Percentiles rank a stretch among this genome's conserved stretches.
These are phyloP conservation scores for Hypoxylon sp. DNA, from an alignment of 2,329 filamentous ascomycete genomes.

Conservation along the genomic window DNA sequence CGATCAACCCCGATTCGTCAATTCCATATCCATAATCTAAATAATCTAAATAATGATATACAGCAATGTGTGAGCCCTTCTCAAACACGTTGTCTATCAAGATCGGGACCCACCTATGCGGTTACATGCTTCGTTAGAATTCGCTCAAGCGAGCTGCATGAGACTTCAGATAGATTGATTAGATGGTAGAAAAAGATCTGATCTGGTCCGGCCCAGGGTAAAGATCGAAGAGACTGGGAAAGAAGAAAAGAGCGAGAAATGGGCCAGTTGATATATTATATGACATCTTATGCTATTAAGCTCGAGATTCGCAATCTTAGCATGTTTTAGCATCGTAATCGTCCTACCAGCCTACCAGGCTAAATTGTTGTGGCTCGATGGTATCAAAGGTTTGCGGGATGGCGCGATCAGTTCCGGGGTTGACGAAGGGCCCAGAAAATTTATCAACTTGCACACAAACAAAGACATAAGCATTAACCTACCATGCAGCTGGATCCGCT, in stretches of 20 bases:
- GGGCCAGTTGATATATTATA: constrained; percentile 30
- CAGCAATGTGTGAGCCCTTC: constrained; percentile 19
- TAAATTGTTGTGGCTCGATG: constrained; percentile 46
- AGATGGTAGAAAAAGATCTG: constrained; percentile 3
- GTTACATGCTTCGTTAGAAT: constrained; percentile 26
- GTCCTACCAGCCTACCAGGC: constrained; percentile 38
- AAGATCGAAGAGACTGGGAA: constrained; percentile 2
- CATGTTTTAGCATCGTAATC: constrained; percentile 28
- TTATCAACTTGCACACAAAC: constrained; percentile 39
- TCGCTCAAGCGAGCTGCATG: constrained; percentile 29
- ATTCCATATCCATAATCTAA: constrained; percentile 35
- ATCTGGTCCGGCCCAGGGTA: constrained; percentile 9
- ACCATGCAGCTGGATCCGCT: constrained; percentile 43
- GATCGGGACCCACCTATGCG: constrained; percentile 29
- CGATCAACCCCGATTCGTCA: constrained; percentile 41
- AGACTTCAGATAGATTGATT: constrained; percentile 33
- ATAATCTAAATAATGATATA: constrained; percentile 23
- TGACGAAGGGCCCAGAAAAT: constrained; percentile 35
- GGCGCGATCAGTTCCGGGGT: constrained; percentile 49
- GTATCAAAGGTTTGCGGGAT: constrained; percentile 50
- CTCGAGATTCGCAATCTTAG: constrained; percentile 38
- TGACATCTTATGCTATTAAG: constrained; percentile 19
- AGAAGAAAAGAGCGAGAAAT: constrained; percentile 25
- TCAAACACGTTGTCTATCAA: constrained; percentile 40
- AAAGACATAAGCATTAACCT: constrained; percentile 31